These are phyloP conservation scores for Miamiensis avidus DNA, from an alignment of 169 alveolate species.

Conservation along the genomic window DNA sequence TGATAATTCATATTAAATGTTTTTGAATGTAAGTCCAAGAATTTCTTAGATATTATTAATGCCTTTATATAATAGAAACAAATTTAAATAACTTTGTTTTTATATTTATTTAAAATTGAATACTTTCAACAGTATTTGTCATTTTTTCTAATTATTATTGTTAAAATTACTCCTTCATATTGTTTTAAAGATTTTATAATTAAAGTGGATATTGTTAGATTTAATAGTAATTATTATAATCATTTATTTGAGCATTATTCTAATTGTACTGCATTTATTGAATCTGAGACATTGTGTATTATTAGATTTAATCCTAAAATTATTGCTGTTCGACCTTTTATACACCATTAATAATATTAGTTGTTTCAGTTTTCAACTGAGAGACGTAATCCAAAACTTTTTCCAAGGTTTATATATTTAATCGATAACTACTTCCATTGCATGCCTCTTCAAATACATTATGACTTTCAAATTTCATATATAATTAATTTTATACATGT, in stretches of 20 bases:
- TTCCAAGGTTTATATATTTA: not conserved
- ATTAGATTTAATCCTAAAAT: not conserved
- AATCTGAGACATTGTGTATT: not conserved
- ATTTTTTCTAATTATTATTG: not conserved
- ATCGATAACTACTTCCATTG: not conserved
- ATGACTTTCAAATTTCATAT: too few species aligned
- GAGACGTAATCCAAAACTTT: not conserved
- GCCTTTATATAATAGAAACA: not conserved
- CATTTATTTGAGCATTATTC: not conserved
- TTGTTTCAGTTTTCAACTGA: not conserved
- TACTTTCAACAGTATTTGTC: not conserved
- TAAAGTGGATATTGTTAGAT: too few species aligned
- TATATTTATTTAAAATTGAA: not conserved
- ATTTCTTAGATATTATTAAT: too few species aligned
- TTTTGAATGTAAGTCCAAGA: not conserved
- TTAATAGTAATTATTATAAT: too few species aligned
- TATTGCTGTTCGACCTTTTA: not conserved
- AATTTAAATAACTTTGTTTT: too few species aligned
- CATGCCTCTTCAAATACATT: not conserved
- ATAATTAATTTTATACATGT: too few species aligned
- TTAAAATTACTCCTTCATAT: too few species aligned
- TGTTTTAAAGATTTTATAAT: too few species aligned
- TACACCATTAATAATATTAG: not conserved
- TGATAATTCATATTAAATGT: not conserved
- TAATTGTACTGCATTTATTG: too few species aligned